Conservation (phyloP, 805 yeast species). For the Isabelozyma heimii region DNA sequence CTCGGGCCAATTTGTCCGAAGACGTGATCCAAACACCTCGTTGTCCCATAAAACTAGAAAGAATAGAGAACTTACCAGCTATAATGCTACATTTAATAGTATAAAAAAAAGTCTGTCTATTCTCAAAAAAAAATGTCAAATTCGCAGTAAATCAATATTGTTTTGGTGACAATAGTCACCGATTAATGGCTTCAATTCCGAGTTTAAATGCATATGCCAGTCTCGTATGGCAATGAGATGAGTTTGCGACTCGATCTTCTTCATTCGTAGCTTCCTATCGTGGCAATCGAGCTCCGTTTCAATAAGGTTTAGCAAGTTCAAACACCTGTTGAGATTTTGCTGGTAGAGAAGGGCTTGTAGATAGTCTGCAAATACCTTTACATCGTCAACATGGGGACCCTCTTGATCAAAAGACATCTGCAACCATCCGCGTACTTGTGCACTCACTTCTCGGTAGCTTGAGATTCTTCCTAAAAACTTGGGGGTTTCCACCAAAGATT, state of each 20-base stretch:
- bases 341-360: conserved; percentile 14
- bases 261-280: not conserved
- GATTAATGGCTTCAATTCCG: conserved; percentile 3
- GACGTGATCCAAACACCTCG: conserved; percentile 20
- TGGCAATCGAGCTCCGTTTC: conserved; percentile 4
- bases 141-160: not conserved
- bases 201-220: conserved; percentile 12
- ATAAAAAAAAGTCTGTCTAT: not conserved
- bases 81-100: too few relatives aligned
- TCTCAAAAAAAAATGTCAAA: not conserved
- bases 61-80: too few relatives aligned
- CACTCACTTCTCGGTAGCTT: conserved; percentile 11
- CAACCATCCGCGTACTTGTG: conserved; percentile 25
- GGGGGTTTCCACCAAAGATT: conserved; percentile 8
- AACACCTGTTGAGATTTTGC: conserved; percentile 12
- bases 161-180: not conserved
- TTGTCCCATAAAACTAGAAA: too few relatives aligned
- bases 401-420: conserved; percentile 20
- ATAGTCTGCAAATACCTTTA: conserved; percentile 16
- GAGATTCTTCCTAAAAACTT: conserved; percentile 11
- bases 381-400: conserved; percentile 37
- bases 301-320: conserved; percentile 13
- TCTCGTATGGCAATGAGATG: conserved; percentile 8
- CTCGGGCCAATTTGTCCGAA: conserved; percentile 11
- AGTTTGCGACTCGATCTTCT: not conserved